Evolutionary conservation across 768 basidiomycete species (phyloP).

Genomic region (Coprinopsis sp.): DNA sequence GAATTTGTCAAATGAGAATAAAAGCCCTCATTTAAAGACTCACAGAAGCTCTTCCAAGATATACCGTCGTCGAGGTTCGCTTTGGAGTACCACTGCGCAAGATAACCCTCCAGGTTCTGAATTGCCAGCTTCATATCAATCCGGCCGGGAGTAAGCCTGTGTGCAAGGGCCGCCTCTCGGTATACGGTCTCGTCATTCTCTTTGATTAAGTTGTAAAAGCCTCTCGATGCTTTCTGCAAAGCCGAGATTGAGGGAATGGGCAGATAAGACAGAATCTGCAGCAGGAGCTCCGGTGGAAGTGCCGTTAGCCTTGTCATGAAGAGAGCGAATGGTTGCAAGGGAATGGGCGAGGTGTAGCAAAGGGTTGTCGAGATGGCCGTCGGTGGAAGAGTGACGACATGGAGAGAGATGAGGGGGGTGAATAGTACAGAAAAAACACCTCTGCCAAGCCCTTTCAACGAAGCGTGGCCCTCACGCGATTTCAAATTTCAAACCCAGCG

Average conservation of each 20-base stretch:
- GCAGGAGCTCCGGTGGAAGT: slow-evolving; percentile 58
- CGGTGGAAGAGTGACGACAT: no score
- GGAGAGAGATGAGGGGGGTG: no score
- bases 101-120: not conserved
- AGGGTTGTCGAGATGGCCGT: no score
- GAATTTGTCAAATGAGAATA: not conserved
- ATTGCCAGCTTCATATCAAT: not conserved
- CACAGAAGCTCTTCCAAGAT: slow-evolving; percentile 7
- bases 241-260: slow-evolving; percentile 39
- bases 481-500: no score
- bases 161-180: not conserved
- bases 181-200: slow-evolving; percentile 19
- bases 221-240: not conserved
- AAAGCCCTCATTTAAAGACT: not conserved
- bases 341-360: no score
- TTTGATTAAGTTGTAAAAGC: slow-evolving; percentile 29
- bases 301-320: not conserved
- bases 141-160: not conserved
- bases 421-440: no score
- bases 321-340: no score
- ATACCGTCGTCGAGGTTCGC: not conserved
- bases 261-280: slow-evolving; percentile 47
- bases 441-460: no score
- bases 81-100: not conserved
- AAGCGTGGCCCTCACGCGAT: no score